Evolutionary conservation across 2,329 filamentous ascomycete genomes (phyloP), one percentile per base, ranked within the genome.

Genomic region (Xylaria sp.): DNA sequence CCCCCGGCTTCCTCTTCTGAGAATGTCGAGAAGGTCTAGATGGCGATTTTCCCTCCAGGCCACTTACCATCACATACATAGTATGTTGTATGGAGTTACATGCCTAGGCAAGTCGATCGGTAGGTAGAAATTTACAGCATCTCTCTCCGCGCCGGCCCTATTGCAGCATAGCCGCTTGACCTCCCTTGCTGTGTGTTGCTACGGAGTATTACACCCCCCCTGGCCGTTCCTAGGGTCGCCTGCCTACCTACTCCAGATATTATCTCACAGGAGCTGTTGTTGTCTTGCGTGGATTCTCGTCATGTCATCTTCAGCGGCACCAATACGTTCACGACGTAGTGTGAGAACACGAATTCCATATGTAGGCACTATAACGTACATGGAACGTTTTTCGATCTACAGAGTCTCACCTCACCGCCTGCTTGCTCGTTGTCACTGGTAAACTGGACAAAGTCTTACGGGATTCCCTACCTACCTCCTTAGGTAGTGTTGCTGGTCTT

Each of bases 401-500:
- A 54, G 48, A 55, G 39, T 61, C 61, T 63, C 61, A 63, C 61
- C 63, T 57, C 63, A 30, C 23, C 23, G 23, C 23, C 23, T 30
- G 23, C 23, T 30, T 30, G 23, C 46, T 58, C 59, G 50, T 56
- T 52, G 35, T 54, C 39, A 16, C 48, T 50, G 58, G n/a, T n/a
- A n/a, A 47, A 16, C 16, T 16, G 16, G 16, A 16, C 16, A 16
- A 16, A 18, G 47, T 37, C 19, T 52, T 60, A 30, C 23, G 23
- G 23, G 23, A 30, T 30, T 30, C 23, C 23, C 23, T 30, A 16
- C 16, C 16, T n/a, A n/a, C n/a, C n/a, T n/a, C n/a, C n/a, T 16
- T 16, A 16, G 16, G 16, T 16, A 30, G 23, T 30, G 23, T 30
- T 3, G 4, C 23, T 30, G 23, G 23, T 30, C 23, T 30, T 30